Evolutionary conservation across 2,329 filamentous ascomycete species (phyloP), one percentile per base, ranked within the genome.

Genomic region (Byssothecium circinans): DNA sequence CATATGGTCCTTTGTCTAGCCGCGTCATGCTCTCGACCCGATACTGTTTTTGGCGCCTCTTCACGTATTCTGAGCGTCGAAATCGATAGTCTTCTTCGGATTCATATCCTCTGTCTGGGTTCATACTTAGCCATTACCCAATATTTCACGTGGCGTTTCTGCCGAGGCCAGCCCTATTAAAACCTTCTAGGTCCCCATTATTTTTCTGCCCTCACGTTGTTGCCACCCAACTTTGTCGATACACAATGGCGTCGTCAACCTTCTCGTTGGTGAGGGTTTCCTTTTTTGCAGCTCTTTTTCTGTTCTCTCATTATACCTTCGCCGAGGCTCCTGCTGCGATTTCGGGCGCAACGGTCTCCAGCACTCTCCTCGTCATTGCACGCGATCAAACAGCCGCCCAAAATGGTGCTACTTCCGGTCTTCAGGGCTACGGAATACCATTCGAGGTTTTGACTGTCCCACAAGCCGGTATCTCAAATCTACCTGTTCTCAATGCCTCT

Each of bases 401-500:
- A 15, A 75, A 76, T 22, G 78, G 77, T 11, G 81, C 78, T 8
- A 76, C 74, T 29, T 76, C 76, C 11, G 82, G 81, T 19, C 74
- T 85, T 8, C 78, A 81, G 58, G 81, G 74, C 47, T 85, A 85
- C 57, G 82, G 81, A 25, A 84, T 85, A 52, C 80, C 81, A 1
- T 84, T 76, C 56, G 71, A 83, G 54, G 72, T 76, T 5, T 58
- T 83, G 10, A 54, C 78, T 17, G 80, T 85, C n/a, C 81, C 81
- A 7, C 72, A 80, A 56, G 57, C 61, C 6, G 82, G 82, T 12
- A 68, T 74, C 4, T 55, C 68, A 15, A 61, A 45, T 25, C 75
- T 85, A 22, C 82, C 82, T 1, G 52, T 66, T 0, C 73, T 85
- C 25, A 83, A 79, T 57, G 70, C 72, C 11, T 74, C 74, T 2